A percentile compares a stretch with the other conserved stretches of the same genome.
Conservation (phyloP, 1,284 basidiomycete species). For the Apiotrichum mycotoxinovorans region DNA sequence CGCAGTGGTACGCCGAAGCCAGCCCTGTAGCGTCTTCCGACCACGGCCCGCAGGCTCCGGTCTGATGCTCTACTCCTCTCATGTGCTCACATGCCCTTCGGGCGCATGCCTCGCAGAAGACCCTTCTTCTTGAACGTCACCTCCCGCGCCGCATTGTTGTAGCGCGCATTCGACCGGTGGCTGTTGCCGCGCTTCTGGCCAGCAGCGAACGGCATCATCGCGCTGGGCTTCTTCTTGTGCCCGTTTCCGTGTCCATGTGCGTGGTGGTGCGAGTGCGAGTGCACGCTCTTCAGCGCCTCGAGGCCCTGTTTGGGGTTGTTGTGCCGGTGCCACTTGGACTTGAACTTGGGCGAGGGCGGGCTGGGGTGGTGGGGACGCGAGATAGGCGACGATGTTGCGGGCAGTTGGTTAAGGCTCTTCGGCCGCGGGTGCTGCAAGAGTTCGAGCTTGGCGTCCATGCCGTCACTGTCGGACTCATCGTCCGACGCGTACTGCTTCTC, state of each 20-base stretch:
- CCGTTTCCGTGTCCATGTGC: background rate
- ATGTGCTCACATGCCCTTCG: background rate
- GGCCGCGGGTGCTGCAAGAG: background rate
- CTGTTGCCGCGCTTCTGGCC: slow-evolving; percentile 1
- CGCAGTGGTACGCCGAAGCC: no score
- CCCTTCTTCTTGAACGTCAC: slow-evolving; percentile 4
- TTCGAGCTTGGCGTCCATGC: background rate
- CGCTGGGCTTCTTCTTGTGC: slow-evolving; percentile 7
- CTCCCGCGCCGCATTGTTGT: background rate
- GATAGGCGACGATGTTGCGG: background rate
- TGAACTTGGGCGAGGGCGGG: background rate
- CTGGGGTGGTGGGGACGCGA: slow-evolving; percentile 3
- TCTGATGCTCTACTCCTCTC: background rate
- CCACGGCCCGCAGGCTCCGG: no score
- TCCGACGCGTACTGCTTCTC: slow-evolving; percentile 6
- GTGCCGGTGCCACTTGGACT: slow-evolving; percentile 7
- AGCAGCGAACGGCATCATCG: slow-evolving; percentile 17
- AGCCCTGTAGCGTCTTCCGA: no score
- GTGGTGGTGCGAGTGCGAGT: background rate
- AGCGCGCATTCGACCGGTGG: background rate
- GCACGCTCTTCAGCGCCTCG: background rate
- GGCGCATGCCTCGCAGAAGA: slow-evolving; percentile 2
- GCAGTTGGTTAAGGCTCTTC: background rate
- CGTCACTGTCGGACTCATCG: slow-evolving; percentile 9
- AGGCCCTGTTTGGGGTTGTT: slow-evolving; percentile 2